Conservation (phyloP, 805 yeast genomes). For the Barnettozyma populi region DNA sequence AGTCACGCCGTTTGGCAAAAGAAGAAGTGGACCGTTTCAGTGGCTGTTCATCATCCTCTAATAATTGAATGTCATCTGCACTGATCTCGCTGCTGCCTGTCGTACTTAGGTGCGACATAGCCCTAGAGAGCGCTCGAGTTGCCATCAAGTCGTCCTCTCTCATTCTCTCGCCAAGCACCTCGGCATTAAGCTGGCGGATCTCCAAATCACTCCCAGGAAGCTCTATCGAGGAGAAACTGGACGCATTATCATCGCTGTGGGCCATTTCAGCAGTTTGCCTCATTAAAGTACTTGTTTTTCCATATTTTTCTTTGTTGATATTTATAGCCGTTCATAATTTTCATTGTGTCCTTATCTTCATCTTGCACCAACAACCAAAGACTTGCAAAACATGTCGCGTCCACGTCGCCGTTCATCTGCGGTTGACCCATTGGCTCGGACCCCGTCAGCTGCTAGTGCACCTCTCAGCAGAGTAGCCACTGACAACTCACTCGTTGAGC, state of each 20-base stretch:
- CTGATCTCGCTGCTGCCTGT: not conserved
- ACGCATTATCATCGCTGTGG: not conserved
- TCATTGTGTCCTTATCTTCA: too few relatives aligned
- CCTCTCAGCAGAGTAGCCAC: not conserved
- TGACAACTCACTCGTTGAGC: not conserved
- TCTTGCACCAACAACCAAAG: not conserved
- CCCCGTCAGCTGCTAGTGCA: not conserved
- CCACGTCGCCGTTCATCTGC: not conserved
- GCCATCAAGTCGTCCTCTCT: constrained; percentile 14
- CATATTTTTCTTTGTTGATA: not conserved
- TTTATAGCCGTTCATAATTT: not conserved
- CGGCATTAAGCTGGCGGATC: constrained; percentile 14
- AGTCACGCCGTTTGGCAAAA: constrained; percentile 4
- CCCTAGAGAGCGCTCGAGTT: constrained; percentile 5
- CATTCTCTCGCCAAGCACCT: constrained; percentile 10
- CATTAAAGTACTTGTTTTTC: not conserved
- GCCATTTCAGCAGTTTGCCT: not conserved
- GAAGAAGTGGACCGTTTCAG: not conserved
- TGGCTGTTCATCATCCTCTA: not conserved
- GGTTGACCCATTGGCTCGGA: not conserved
- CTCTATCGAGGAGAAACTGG: constrained; percentile 2
- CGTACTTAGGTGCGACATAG: not conserved
- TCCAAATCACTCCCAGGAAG: constrained; percentile 10
- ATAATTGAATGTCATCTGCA: not conserved
- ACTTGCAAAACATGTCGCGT: not conserved